Percentiles rank a stretch among this genome's conserved stretches.
Conservation (phyloP, 2,329 filamentous ascomycete genomes). For the Exophiala calicioides region DNA sequence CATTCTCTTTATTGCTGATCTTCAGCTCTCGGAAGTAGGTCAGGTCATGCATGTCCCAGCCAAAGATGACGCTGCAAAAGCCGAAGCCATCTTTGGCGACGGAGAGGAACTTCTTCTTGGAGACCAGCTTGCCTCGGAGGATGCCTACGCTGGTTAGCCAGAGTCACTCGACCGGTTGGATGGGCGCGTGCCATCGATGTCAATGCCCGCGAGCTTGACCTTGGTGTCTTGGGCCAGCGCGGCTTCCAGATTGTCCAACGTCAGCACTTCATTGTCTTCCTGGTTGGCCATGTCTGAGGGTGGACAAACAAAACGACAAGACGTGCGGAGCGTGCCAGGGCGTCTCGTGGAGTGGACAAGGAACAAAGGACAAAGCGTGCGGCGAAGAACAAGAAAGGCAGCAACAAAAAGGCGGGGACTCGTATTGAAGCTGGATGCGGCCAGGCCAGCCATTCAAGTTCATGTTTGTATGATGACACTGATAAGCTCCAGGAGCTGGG, state of each 20-base stretch:
- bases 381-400: background rate
- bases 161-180: background rate
- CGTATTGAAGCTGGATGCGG: too few species aligned
- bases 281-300: constrained; percentile 17
- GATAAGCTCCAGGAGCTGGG: too few species aligned
- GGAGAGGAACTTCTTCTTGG: constrained; percentile 88
- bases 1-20: constrained; percentile 88
- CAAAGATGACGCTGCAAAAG: constrained; percentile 92
- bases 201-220: constrained; percentile 84
- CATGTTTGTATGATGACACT: too few species aligned
- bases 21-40: constrained; percentile 83
- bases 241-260: constrained; percentile 63
- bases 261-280: constrained; percentile 45
- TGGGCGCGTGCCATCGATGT: constrained; percentile 67
- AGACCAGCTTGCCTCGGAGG: constrained; percentile 84
- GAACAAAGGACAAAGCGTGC: constrained; percentile 1
- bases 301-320: constrained; percentile 1
- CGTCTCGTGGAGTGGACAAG: too few species aligned
- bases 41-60: constrained; percentile 96
- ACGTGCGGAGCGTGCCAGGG: background rate
- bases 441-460: too few species aligned
- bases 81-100: constrained; percentile 80
- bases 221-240: constrained; percentile 71
- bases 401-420: too few species aligned
- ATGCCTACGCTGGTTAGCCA: constrained; percentile 43